These are phyloP conservation scores for Bruguiera gymnorhiza DNA, from an alignment of 345 rosid genomes.

Conservation along the genomic window DNA sequence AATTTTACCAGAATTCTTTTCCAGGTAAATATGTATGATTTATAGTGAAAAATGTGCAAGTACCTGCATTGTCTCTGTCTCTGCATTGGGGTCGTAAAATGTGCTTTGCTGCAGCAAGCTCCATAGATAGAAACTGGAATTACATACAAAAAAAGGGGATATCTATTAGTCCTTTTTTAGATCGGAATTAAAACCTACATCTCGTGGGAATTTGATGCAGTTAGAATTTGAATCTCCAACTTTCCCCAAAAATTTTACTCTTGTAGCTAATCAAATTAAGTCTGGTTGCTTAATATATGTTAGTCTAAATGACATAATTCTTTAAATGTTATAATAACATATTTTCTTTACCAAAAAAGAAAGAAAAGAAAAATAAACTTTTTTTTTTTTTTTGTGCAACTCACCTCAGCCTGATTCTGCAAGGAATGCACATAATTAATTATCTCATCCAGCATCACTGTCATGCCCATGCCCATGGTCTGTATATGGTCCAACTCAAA, in stretches of 20 bases:
- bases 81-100: conserved; percentile 66
- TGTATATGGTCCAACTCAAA: conserved; percentile 7
- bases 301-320: neutral
- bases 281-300: neutral
- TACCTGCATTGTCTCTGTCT: conserved; percentile 59
- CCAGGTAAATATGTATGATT: neutral
- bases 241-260: too few relatives aligned
- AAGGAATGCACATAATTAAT: conserved; percentile 75
- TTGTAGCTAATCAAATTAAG: too few relatives aligned
- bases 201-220: too few relatives aligned
- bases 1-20: neutral
- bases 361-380: too few relatives aligned
- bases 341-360: neutral
- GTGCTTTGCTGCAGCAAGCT: conserved; percentile 74
- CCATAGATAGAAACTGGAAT: conserved; percentile 80
- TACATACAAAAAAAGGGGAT: neutral
- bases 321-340: neutral
- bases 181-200: too few relatives aligned
- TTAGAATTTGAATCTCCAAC: too few relatives aligned
- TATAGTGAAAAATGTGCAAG: conserved; percentile 2
- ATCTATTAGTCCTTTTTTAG: too few relatives aligned
- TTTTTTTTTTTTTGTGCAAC: neutral
- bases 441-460: conserved; percentile 58
- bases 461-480: conserved; percentile 86
- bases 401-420: conserved; percentile 80